phyloP scores from a whole-genome alignment of 1,139 yeast species.

The Debaryomyces singareniensis region DNA sequence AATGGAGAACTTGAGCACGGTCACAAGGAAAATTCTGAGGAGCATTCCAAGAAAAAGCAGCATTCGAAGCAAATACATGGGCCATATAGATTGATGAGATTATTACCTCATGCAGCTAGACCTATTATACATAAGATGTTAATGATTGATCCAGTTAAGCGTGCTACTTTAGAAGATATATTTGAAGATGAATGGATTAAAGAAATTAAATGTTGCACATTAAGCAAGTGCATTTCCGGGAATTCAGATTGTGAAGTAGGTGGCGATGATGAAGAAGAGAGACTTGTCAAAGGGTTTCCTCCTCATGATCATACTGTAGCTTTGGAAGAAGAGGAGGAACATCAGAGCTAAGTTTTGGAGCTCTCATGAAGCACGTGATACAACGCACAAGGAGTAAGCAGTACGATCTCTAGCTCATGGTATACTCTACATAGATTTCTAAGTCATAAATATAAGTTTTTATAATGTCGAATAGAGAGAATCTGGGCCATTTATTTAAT shows the following conservation, averaged over 20 bases:
- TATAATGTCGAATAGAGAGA: background rate
- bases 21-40: constrained; percentile 8
- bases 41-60: constrained; percentile 19
- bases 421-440: no score
- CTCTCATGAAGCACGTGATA: constrained; percentile 1
- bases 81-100: constrained; percentile 81
- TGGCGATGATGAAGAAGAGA: constrained; percentile 36
- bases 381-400: no score
- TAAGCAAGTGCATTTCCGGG: constrained; percentile 19
- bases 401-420: no score
- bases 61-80: constrained; percentile 54
- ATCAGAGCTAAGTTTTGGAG: no score
- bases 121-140: constrained; percentile 73
- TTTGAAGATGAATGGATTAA: constrained; percentile 66
- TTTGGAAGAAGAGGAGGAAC: constrained; percentile 14
- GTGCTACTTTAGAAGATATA: constrained; percentile 69
- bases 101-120: constrained; percentile 82
- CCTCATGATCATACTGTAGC: constrained; percentile 38
- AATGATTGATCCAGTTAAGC: constrained; percentile 54
- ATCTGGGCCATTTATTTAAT: constrained; percentile 12
- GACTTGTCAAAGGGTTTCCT: constrained; percentile 33
- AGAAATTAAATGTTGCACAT: constrained; percentile 46
- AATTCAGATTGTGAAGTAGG: constrained; percentile 17
- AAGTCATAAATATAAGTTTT: no score
- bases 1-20: background rate